Base-by-base conservation (phyloP, 257 asterid genomes). In the Ehretia macrophylla region DNA sequence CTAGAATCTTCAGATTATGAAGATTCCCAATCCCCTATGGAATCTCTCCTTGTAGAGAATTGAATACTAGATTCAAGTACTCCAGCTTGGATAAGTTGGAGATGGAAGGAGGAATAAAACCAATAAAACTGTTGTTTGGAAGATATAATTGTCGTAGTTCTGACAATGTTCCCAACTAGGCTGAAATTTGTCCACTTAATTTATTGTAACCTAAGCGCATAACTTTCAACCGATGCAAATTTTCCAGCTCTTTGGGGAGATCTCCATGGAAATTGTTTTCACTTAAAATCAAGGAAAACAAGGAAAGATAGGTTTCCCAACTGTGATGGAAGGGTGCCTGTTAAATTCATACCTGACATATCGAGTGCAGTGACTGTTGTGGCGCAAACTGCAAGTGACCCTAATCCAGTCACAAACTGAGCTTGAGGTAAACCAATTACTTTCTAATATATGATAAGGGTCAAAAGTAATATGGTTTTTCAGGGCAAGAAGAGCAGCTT, bases 271-370 rank as follows among this genome's bases (percentile, higher is more conserved):
- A 75, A 45, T 40, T 3, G 16, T 79, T 79, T 45, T 18, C 16
- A 14, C 63, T 23, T 5, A 79, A n/a, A 1, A 47, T 69, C 59
- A 14, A 79, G 51, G 14, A 58, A 66, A 21, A 16, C 60, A 5
- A 79, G 77, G n/a, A 66, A 75, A 8, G 71, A 66, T n/a, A 62
- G 67, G 21, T 51, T 62, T 51, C 59, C 67, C 21, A 62, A 10
- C 2, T 62, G 40, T 3, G 65, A 37, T 0, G 52, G 51, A n/a
- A 62, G 37, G 59, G 59, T 62, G 16, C 64, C 71, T 1, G 19
- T 35, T 4, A 66, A 51, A 3, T 53, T 59, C 5, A 50, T 5
- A 14, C 8, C 0, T 22, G 66, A 59, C 13, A 67, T 8, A 55
- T 59, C 52, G 21, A 67, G 12, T 3, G 55, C 38, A 17, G 10